Percentiles rank a stretch among this genome's conserved stretches.
phyloP scores from a whole-genome alignment of 345 rosid species.

The Linum trigynum region DNA sequence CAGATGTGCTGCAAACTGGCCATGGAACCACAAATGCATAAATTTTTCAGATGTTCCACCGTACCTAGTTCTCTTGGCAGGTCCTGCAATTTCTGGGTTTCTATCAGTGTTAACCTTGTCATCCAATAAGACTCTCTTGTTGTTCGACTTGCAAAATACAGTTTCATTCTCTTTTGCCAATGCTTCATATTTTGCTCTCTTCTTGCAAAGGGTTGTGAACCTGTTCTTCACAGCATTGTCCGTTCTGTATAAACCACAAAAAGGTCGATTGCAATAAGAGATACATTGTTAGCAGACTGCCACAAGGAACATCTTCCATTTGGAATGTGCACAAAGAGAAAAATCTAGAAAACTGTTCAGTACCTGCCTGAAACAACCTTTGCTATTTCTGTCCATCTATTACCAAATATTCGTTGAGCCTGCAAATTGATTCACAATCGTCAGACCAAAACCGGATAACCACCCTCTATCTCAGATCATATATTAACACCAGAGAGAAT shows the following conservation, averaged over 20 bases:
- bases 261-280: too few relatives aligned
- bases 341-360: not conserved
- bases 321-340: not conserved
- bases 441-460: not conserved
- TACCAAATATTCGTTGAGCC: conserved; percentile 93
- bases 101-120: conserved; percentile 32
- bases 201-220: conserved; percentile 93
- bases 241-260: conserved; percentile 43
- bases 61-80: conserved; percentile 56
- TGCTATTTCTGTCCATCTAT: conserved; percentile 98
- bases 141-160: conserved; percentile 45
- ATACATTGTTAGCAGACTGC: not conserved
- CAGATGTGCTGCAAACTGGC: too few relatives aligned
- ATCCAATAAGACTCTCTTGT: conserved; percentile 54
- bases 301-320: not conserved
- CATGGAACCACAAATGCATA: too few relatives aligned
- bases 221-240: conserved; percentile 98
- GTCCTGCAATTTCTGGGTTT: conserved; percentile 30
- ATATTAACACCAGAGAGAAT: not conserved
- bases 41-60: not conserved
- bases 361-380: conserved; percentile 99
- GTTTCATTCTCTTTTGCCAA: conserved; percentile 63
- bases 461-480: not conserved
- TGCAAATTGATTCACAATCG: conserved; percentile 21
- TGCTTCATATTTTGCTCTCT: conserved; percentile 93